Evolutionary conservation across 2,329 filamentous ascomycete genomes (phyloP).

Genomic region (Colletotrichum tabaci): DNA sequence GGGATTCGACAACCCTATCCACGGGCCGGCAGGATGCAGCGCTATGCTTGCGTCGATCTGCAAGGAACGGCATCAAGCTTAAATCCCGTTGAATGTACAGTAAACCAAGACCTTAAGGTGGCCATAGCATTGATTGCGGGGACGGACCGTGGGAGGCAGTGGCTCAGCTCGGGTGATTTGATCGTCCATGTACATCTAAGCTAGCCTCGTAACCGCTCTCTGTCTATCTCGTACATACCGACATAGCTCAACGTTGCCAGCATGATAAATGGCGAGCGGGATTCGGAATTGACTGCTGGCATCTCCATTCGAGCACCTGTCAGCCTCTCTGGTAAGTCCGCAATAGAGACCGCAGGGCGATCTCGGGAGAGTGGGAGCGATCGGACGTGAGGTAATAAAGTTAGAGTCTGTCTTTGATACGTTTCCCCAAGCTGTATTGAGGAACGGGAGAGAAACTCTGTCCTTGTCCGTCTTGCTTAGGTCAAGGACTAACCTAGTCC

Average conservation of each 20-base stretch:
- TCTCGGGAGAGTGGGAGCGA: neutral
- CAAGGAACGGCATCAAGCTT: conserved; percentile 24
- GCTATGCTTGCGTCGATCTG: conserved; percentile 19
- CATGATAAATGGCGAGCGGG: neutral
- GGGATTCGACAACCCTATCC: neutral
- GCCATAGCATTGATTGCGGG: conserved; percentile 1
- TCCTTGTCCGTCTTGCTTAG: neutral
- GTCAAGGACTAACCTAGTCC: neutral
- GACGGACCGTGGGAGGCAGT: neutral
- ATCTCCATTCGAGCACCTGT: neutral
- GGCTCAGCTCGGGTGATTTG: neutral
- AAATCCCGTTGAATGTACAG: conserved; percentile 2
- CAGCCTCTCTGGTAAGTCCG: neutral
- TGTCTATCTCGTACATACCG: conserved; percentile 10
- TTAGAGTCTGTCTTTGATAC: conserved; percentile 12
- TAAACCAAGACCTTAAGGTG: neutral
- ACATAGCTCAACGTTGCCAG: neutral
- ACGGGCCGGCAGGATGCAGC: neutral
- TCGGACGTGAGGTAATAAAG: conserved; percentile 1
- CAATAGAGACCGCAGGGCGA: neutral
- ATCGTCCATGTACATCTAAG: neutral
- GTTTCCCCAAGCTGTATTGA: neutral
- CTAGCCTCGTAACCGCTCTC: neutral
- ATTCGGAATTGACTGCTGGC: neutral
- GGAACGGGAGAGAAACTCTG: neutral